Base-by-base conservation (phyloP, 2,329 filamentous ascomycete species). In the Penicillium sp. region DNA sequence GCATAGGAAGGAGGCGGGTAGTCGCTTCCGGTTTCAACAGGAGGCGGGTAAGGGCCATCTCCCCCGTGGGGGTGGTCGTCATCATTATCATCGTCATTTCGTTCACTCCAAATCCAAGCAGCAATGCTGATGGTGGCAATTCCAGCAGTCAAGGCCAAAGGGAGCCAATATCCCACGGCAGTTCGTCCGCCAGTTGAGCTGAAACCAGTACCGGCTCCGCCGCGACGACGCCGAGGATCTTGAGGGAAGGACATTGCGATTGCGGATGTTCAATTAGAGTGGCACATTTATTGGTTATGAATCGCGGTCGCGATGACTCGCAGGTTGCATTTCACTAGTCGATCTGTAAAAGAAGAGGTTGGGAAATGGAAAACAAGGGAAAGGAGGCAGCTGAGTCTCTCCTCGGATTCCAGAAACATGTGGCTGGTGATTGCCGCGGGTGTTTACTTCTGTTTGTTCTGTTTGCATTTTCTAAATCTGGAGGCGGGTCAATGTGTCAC, bases 21-120 rank as follows among this genome's bases (percentile, higher is more conserved):
- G 27, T 62, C 64, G 50, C 64, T 63, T 29, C 55, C 60, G 16
- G 54, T 47, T 35, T 64, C 61, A 14, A 63, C 66, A 44, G 65
- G 62, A 27, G 64, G 65, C 16, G 61, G 57, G 61, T 65, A 62
- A 39, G 45, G 60, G 47, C 51, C 58, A 42, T 67, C 62, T 50
- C 58, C 62, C 16, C 63, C 55, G 39, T 64, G 78, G 64, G 78
- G 76, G 51, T 78, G 76, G 49, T 85, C 82, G 59, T 81, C 79
- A 58, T 85, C 82, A 27, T 91, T 87, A 49, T 90, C 87, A 55
- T 87, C 83, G 61, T 89, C 87, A 67, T 82, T 84, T 67, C 90
- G 87, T 76, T 96, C 91, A 72, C 89, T 95, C 91, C 91, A 96
- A 57, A 92, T 85, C 93, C 93, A 97, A 53, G 91, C 91, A 48